Conservation (phyloP, 1,139 yeast species). For the Debaryomycetaceae sp. region DNA sequence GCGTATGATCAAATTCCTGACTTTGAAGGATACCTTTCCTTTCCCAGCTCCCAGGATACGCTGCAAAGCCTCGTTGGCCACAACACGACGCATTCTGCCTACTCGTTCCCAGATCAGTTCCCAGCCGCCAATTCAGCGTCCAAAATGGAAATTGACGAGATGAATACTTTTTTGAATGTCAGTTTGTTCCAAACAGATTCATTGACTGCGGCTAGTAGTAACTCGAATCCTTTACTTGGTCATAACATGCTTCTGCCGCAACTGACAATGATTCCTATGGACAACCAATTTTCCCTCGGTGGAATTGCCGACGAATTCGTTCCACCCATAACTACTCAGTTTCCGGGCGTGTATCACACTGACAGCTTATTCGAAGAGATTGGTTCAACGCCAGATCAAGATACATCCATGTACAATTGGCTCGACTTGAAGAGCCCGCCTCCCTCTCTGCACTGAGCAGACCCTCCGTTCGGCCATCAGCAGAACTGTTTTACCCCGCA, state of each 20-base stretch:
- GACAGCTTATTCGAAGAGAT: too few species aligned
- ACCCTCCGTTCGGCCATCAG: too few species aligned
- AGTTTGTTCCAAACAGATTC: constrained; percentile 27
- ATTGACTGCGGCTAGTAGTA: constrained; percentile 13
- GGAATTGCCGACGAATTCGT: not conserved
- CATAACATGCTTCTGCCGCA: not conserved
- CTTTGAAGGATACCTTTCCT: not conserved
- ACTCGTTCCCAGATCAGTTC: not conserved
- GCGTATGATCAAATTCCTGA: not conserved
- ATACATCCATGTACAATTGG: too few species aligned
- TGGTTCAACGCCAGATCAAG: too few species aligned
- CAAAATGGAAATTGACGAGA: constrained; percentile 20
- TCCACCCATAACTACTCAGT: not conserved
- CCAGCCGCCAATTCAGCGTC: constrained; percentile 1
- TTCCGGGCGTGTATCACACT: not conserved
- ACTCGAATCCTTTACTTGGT: not conserved
- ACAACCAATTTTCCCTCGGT: not conserved
- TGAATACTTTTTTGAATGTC: constrained; percentile 30
- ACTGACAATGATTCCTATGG: not conserved
- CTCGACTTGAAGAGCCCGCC: too few species aligned
- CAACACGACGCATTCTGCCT: too few species aligned
- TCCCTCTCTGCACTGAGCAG: too few species aligned
- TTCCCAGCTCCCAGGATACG: not conserved
- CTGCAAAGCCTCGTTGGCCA: too few species aligned
- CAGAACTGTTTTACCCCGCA: too few species aligned